Conservation (phyloP, 2,329 filamentous ascomycete species). For the Arthrinium puccinioides region DNA sequence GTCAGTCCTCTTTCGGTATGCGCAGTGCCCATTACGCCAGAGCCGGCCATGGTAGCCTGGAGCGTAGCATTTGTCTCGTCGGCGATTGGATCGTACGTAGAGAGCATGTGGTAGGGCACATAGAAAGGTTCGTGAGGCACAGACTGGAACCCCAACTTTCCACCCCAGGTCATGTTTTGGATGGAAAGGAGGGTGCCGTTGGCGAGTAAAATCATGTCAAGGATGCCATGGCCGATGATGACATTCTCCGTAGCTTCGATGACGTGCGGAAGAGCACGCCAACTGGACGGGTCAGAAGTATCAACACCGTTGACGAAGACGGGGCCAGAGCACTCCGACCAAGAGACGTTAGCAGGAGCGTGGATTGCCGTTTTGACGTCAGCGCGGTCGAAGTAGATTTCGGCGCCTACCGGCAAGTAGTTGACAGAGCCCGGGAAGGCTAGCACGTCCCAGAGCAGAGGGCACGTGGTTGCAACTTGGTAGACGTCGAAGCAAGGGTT, state of each 20-base stretch:
- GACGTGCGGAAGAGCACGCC: slow-evolving; percentile 57
- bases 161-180: slow-evolving; percentile 78
- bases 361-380: slow-evolving; percentile 66
- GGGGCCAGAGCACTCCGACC: slow-evolving; percentile 16
- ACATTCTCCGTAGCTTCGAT: slow-evolving; percentile 69
- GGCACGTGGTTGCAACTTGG: slow-evolving; percentile 59
- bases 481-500: slow-evolving; percentile 71
- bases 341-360: slow-evolving; percentile 37
- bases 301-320: slow-evolving; percentile 38
- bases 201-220: slow-evolving; percentile 60
- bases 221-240: slow-evolving; percentile 64
- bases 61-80: slow-evolving; percentile 6
- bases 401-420: slow-evolving; percentile 56
- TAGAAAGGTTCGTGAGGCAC: slow-evolving; percentile 56
- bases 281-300: slow-evolving; percentile 43
- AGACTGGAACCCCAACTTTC: slow-evolving; percentile 60
- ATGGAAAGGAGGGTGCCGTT: slow-evolving; percentile 66
- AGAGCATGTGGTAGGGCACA: slow-evolving; percentile 56
- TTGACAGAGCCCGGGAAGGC: slow-evolving; percentile 51
- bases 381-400: slow-evolving; percentile 62
- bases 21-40: slow-evolving; percentile 61
- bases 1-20: slow-evolving; percentile 73
- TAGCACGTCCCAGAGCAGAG: slow-evolving; percentile 53
- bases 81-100: slow-evolving; percentile 16
- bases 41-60: slow-evolving; percentile 41